Evolutionary conservation across 208 protist genomes (phyloP).

Genomic region (Wallacemonas sp.): DNA sequence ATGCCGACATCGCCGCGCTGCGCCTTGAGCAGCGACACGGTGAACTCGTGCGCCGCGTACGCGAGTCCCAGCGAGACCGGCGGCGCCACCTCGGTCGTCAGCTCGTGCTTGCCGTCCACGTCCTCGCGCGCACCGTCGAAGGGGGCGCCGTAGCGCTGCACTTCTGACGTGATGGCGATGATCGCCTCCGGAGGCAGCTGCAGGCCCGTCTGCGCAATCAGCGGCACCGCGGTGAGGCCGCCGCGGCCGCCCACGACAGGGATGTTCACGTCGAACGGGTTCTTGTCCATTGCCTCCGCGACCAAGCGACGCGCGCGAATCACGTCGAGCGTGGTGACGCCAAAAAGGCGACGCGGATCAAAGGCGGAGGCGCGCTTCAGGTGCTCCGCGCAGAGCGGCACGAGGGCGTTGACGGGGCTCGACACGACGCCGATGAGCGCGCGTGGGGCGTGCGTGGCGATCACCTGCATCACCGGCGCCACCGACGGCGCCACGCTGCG

Average conservation of each 20-base stretch:
- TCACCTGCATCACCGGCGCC: constrained; percentile 64
- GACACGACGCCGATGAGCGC: constrained; percentile 88
- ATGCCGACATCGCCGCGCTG: constrained; percentile 75
- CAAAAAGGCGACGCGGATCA: constrained; percentile 87
- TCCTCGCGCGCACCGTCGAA: constrained; percentile 22
- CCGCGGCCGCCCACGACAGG: constrained; percentile 95
- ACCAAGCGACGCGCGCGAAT: constrained; percentile 71
- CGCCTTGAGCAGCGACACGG: constrained; percentile 73
- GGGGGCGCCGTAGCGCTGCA: constrained; percentile 63
- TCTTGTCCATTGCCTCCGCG: constrained; percentile 57
- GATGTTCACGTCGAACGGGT: constrained; percentile 80
- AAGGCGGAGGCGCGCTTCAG: constrained; percentile 71
- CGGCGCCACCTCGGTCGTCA: constrained; percentile 28
- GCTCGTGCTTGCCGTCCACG: constrained; percentile 15
- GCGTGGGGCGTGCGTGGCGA: constrained; percentile 68
- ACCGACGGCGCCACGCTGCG: constrained; percentile 79
- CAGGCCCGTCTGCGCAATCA: constrained; percentile 86
- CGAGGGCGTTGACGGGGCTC: constrained; percentile 94
- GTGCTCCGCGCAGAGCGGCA: constrained; percentile 91
- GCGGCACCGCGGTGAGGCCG: constrained; percentile 89
- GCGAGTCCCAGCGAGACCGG: constrained; percentile 58
- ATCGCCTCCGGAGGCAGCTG: constrained; percentile 57
- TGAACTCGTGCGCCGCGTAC: constrained; percentile 66
- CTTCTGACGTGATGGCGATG: constrained; percentile 38
- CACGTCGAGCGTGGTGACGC: constrained; percentile 94